A percentile compares a stretch with the other conserved stretches of the same genome.
Evolutionary conservation across 2,329 filamentous ascomycete species (phyloP).

Genomic region (Pseudogymnoascus sp.): DNA sequence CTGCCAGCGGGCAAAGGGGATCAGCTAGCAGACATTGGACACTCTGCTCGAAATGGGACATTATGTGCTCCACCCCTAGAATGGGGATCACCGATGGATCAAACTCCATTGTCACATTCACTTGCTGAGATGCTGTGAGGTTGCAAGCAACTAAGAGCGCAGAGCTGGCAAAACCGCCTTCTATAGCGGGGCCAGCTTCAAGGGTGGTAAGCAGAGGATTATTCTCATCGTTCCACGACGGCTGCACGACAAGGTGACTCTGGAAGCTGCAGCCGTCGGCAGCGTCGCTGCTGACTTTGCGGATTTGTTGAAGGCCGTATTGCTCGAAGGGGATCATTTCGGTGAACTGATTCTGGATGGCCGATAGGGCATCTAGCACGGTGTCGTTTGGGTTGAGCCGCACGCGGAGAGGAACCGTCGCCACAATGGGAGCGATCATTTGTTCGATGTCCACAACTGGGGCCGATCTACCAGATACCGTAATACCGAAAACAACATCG

Average conservation of each 20-base stretch:
- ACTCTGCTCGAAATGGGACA: neutral
- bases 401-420: constrained; percentile 33
- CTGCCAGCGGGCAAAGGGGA: neutral
- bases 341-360: constrained; percentile 36
- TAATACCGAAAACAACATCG: constrained; percentile 35
- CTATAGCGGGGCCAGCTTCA: neutral
- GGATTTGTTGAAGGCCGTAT: constrained; percentile 12
- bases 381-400: constrained; percentile 23
- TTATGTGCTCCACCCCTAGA: neutral
- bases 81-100: neutral
- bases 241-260: constrained; percentile 15
- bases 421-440: constrained; percentile 35
- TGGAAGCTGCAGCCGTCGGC: constrained; percentile 13
- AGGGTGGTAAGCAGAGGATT: neutral
- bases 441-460: constrained; percentile 30
- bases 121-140: neutral
- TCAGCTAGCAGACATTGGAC: neutral
- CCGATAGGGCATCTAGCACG: constrained; percentile 34
- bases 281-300: neutral
- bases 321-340: constrained; percentile 33
- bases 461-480: constrained; percentile 33
- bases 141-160: neutral
- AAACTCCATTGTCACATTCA: neutral
- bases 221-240: neutral
- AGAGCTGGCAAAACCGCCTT: neutral